These are phyloP conservation scores for Magnolia kwangsiensis DNA, from an alignment of 164 flowering plant species.

Conservation along the genomic window DNA sequence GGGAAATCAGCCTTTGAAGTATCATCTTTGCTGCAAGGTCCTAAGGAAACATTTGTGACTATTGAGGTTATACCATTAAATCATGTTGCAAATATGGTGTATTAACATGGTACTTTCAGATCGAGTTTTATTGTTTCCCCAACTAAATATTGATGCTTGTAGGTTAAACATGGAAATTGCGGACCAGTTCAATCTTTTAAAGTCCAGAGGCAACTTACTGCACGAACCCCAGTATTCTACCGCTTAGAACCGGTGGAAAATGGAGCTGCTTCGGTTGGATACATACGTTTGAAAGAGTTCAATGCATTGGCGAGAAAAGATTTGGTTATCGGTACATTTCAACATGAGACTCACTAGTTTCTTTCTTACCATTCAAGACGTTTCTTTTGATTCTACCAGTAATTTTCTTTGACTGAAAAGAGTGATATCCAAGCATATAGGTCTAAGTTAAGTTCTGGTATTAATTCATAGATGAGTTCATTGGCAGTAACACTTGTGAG, in stretches of 20 bases:
- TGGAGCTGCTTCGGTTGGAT: slow-evolving; percentile 66
- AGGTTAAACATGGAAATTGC: slow-evolving; percentile 93
- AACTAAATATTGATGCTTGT: slow-evolving; percentile 14
- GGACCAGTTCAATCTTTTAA: slow-evolving; percentile 67
- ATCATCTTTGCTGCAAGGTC: slow-evolving; percentile 87
- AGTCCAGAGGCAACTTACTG: slow-evolving; percentile 76
- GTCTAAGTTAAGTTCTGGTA: background rate
- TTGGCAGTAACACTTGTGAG: background rate
- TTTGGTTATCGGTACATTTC: slow-evolving; percentile 62
- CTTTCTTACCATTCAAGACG: background rate
- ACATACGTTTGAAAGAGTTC: slow-evolving; percentile 90
- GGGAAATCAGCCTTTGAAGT: slow-evolving; percentile 95
- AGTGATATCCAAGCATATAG: background rate
- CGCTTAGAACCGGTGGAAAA: slow-evolving; percentile 66
- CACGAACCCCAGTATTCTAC: slow-evolving; percentile 89
- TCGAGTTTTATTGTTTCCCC: background rate
- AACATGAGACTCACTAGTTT: background rate
- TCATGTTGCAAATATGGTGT: slow-evolving; percentile 1
- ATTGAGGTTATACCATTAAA: slow-evolving; percentile 49
- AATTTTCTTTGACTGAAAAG: background rate
- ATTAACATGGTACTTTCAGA: background rate
- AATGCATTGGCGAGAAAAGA: slow-evolving; percentile 97
- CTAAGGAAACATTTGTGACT: slow-evolving; percentile 80
- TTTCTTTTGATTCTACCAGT: background rate
- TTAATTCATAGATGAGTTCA: background rate